phyloP scores from a whole-genome alignment of 2,329 filamentous ascomycete species.

The Phyllosticta paracitricarpa region DNA sequence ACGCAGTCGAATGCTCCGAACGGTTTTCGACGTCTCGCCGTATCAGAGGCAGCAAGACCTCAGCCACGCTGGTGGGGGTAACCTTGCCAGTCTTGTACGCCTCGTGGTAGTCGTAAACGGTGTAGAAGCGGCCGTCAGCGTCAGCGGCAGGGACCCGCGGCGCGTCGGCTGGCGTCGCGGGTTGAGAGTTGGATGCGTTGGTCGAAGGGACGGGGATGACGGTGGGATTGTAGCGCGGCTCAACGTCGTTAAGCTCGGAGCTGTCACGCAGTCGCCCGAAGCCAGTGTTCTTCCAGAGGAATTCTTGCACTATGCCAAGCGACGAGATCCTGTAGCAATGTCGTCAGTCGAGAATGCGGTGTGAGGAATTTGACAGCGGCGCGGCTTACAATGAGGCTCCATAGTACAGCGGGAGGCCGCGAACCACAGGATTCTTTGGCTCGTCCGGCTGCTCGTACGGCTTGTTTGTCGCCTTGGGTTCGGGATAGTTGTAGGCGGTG shows the following conservation, averaged over 20 bases:
- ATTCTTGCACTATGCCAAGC: conserved; percentile 50
- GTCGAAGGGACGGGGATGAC: conserved; percentile 37
- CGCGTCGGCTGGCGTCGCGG: neutral
- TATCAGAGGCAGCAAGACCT: conserved; percentile 62
- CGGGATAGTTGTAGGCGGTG: conserved; percentile 25
- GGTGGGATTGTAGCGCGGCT: conserved; percentile 47
- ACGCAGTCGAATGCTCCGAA: conserved; percentile 60
- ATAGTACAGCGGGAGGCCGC: conserved; percentile 53
- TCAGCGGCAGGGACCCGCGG: neutral
- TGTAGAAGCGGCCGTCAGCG: conserved; percentile 31
- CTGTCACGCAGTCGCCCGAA: conserved; percentile 50
- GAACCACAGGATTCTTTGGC: conserved; percentile 57
- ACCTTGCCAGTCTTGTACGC: conserved; percentile 59
- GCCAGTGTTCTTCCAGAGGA: conserved; percentile 63
- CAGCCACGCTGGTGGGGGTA: conserved; percentile 62
- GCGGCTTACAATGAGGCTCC: conserved; percentile 49
- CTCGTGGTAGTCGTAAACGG: conserved; percentile 65
- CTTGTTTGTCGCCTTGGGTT: conserved; percentile 21
- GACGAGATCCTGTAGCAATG: conserved; percentile 45
- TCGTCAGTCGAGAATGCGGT: neutral
- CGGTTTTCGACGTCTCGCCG: conserved; percentile 45
- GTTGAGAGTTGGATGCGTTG: conserved; percentile 2
- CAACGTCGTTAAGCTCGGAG: conserved; percentile 43
- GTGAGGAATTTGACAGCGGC: conserved; percentile 5
- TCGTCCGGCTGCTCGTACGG: conserved; percentile 25